Evolutionary conservation across 2,329 filamentous ascomycete genomes (phyloP), one percentile per base, ranked within the genome.

Genomic region (Chaetomium olivaceum): DNA sequence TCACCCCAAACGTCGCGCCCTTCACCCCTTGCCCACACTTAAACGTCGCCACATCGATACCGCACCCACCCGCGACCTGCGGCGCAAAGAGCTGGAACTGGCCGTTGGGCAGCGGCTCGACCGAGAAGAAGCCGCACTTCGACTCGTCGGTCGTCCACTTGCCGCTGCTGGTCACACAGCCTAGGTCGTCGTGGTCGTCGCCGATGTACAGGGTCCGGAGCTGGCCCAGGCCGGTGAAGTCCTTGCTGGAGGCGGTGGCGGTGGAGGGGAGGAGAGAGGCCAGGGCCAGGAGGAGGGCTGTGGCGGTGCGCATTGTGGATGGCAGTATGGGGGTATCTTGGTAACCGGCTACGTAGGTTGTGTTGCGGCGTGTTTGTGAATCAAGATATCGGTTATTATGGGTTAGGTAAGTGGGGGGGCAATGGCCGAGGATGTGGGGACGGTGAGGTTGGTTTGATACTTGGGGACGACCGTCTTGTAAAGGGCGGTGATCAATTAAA

Each of bases 111-210:
- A 46, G 12, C 19, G 3, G 27, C 33, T 25, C 8, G 8, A 60
- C 58, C 1, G 7, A n/a, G 23, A 69, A 69, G 12, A 29, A 8
- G 14, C 62, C 67, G 50, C 67, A 69, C 14, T 33, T 57, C 1
- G 60, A 9, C 60, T 69, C 65, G 50, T 67, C 46, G 14, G 43
- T 51, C 12, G 67, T 69, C 67, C 62, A 69, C 31, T 64, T 56
- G 16, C 67, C 67, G 2, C 19, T 23, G 16, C 23, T 23, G n/a
- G 67, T 69, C 36, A 69, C 36, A 46, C 67, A 69, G 23, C 67
- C 67, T 1, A 69, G 60, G 48, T 69, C 67, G 1, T 51, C 54
- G 31, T 65, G 43, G 27, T 58, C 51, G 19, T 9, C 12, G 23
- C 25, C 12, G 54, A 62, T 62, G 31, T 64, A 57, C 14, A 65